These are phyloP conservation scores for Penicillium bialowiezense DNA, from an alignment of 495 filamentous ascomycete genomes.

Conservation along the genomic window DNA sequence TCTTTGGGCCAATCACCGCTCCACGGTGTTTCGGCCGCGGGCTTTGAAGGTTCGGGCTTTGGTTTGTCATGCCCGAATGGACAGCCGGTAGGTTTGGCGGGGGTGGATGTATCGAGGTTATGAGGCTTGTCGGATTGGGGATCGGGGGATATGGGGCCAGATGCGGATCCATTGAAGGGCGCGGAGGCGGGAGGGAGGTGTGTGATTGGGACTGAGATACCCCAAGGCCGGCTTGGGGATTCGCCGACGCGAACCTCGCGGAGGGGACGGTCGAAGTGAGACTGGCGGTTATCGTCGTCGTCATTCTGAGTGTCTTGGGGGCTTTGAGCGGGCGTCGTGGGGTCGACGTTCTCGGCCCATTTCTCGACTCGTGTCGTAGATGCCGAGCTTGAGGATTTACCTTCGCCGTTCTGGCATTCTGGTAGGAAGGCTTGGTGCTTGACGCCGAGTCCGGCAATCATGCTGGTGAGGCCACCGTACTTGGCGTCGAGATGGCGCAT, in stretches of 20 bases:
- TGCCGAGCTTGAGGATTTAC: conserved; percentile 14
- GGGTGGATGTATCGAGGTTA: conserved; percentile 3
- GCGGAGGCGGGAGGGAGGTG: conserved; percentile 29
- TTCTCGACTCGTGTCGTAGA: conserved; percentile 67
- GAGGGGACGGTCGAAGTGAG: conserved; percentile 74
- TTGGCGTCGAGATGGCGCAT: conserved; percentile 86
- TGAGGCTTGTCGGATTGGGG: conserved; percentile 14
- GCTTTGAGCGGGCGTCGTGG: conserved; percentile 26
- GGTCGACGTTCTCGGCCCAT: conserved; percentile 73
- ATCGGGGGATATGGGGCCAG: conserved; percentile 18
- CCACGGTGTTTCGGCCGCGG: background rate
- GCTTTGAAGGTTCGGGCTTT: conserved; percentile 15
- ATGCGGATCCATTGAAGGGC: conserved; percentile 22
- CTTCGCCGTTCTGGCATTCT: conserved; percentile 45
- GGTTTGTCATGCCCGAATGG: conserved; percentile 47
- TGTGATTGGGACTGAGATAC: conserved; percentile 69
- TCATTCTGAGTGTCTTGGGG: conserved; percentile 37
- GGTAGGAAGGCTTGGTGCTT: conserved; percentile 83
- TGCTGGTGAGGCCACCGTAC: conserved; percentile 82
- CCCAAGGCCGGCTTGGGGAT: conserved; percentile 87
- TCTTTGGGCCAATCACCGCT: conserved; percentile 10
- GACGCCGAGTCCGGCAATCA: conserved; percentile 81
- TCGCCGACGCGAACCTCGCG: conserved; percentile 85
- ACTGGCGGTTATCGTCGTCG: conserved; percentile 37
- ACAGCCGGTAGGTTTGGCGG: conserved; percentile 36